These are phyloP conservation scores for Bipolaris zeicola DNA, from an alignment of 2,329 filamentous ascomycete genomes.

Conservation along the genomic window DNA sequence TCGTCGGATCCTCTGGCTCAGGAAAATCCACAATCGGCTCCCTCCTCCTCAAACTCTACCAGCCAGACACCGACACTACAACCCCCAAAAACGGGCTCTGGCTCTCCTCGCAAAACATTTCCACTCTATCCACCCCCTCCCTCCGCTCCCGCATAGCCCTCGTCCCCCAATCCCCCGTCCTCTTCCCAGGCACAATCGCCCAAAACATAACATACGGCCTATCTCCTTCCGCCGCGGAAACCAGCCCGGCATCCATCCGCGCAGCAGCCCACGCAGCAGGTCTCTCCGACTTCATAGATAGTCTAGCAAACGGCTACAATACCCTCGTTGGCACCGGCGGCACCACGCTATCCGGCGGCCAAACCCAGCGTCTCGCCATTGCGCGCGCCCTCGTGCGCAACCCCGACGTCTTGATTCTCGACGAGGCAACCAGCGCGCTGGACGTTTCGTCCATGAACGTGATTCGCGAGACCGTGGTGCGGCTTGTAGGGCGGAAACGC, in stretches of 20 bases:
- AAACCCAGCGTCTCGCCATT: conserved; percentile 80
- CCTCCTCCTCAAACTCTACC: conserved; percentile 75
- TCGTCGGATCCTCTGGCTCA: conserved; percentile 85
- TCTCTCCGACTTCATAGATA: conserved; percentile 77
- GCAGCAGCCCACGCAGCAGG: conserved; percentile 62
- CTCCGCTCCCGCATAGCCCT: conserved; percentile 68
- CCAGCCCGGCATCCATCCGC: conserved; percentile 53
- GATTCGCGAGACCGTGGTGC: conserved; percentile 66
- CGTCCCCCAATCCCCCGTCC: conserved; percentile 71
- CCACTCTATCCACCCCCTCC: conserved; percentile 62
- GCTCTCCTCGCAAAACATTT: conserved; percentile 54
- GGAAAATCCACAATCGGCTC: conserved; percentile 86
- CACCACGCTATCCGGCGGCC: conserved; percentile 75
- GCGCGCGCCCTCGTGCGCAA: conserved; percentile 75
- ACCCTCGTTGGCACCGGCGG: conserved; percentile 81
- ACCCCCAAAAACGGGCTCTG: too few species aligned
- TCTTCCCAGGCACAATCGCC: conserved; percentile 78
- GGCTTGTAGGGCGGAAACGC: neutral
- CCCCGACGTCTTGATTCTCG: conserved; percentile 76
- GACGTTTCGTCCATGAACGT: conserved; percentile 70
- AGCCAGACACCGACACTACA: conserved; percentile 25
- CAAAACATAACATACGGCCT: conserved; percentile 87
- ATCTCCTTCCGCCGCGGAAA: conserved; percentile 58
- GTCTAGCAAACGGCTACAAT: conserved; percentile 71
- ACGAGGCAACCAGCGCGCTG: conserved; percentile 84